Evolutionary conservation across 768 basidiomycete species (phyloP).

Genomic region (Phylloporus rhodoxanthus): DNA sequence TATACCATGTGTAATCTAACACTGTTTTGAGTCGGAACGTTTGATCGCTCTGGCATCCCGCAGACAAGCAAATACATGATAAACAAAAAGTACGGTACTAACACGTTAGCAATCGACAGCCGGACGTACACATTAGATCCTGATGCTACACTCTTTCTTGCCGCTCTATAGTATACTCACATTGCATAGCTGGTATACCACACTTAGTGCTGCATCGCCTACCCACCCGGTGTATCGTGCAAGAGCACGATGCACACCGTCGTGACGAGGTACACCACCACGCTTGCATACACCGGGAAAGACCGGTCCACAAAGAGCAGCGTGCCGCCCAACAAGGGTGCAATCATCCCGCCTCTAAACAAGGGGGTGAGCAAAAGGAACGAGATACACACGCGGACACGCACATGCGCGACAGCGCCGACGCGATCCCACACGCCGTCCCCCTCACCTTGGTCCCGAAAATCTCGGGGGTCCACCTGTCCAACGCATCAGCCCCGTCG

Average conservation of each 20-base stretch:
- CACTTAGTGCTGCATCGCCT: slow-evolving; percentile 18
- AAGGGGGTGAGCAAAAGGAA: not conserved
- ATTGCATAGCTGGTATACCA: not conserved
- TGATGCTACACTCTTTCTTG: not conserved
- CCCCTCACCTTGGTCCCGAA: slow-evolving; percentile 83
- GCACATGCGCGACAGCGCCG: slow-evolving; percentile 78
- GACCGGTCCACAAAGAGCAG: slow-evolving; percentile 63
- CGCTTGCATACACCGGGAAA: slow-evolving; percentile 73
- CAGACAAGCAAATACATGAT: no score
- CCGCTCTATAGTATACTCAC: not conserved
- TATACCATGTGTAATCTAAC: no score
- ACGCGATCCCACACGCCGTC: slow-evolving; percentile 83
- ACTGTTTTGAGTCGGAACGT: no score
- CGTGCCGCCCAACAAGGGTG: slow-evolving; percentile 70
- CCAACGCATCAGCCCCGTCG: not conserved
- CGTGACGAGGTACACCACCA: slow-evolving; percentile 57
- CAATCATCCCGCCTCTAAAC: slow-evolving; percentile 80
- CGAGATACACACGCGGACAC: slow-evolving; percentile 22
- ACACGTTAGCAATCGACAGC: no score
- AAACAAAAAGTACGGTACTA: no score
- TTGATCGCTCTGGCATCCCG: no score
- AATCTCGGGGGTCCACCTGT: slow-evolving; percentile 77
- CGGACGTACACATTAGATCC: not conserved
- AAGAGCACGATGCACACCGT: slow-evolving; percentile 58
- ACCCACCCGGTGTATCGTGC: slow-evolving; percentile 41